Conservation (phyloP, 2,329 filamentous ascomycete species). For the Botrytis pseudocinerea region DNA sequence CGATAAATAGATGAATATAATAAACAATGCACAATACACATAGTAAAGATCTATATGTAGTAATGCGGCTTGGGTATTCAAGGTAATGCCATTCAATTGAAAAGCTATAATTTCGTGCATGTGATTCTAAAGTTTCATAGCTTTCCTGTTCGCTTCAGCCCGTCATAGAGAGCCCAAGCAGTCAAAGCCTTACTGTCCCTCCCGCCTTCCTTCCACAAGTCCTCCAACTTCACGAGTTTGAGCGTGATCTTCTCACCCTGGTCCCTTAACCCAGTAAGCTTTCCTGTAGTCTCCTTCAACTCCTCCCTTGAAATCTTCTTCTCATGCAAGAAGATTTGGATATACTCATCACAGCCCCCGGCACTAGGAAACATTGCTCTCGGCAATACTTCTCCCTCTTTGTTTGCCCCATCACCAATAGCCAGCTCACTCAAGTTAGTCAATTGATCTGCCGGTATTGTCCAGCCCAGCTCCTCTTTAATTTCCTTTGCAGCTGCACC, state of each 20-base stretch:
- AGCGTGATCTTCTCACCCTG: slow-evolving; percentile 63
- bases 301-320: slow-evolving; percentile 51
- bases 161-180: slow-evolving; percentile 60
- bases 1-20: not conserved
- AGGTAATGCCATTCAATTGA: slow-evolving; percentile 1
- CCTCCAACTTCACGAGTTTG: slow-evolving; percentile 56
- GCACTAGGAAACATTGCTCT: slow-evolving; percentile 57
- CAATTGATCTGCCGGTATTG: slow-evolving; percentile 52
- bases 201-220: slow-evolving; percentile 58
- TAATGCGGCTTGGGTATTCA: not conserved
- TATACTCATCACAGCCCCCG: slow-evolving; percentile 61
- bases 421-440: slow-evolving; percentile 55
- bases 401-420: slow-evolving; percentile 47
- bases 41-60: not conserved
- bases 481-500: slow-evolving; percentile 62
- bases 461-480: slow-evolving; percentile 58
- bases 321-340: slow-evolving; percentile 60
- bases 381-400: slow-evolving; percentile 42
- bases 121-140: slow-evolving; percentile 21
- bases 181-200: slow-evolving; percentile 61
- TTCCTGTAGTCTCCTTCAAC: slow-evolving; percentile 57
- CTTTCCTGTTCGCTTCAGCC: slow-evolving; percentile 46
- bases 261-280: slow-evolving; percentile 57
- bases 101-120: not conserved
- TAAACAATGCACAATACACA: not conserved